Conservation (phyloP, 2,329 filamentous ascomycete genomes). For the Diplodia intermedia region DNA sequence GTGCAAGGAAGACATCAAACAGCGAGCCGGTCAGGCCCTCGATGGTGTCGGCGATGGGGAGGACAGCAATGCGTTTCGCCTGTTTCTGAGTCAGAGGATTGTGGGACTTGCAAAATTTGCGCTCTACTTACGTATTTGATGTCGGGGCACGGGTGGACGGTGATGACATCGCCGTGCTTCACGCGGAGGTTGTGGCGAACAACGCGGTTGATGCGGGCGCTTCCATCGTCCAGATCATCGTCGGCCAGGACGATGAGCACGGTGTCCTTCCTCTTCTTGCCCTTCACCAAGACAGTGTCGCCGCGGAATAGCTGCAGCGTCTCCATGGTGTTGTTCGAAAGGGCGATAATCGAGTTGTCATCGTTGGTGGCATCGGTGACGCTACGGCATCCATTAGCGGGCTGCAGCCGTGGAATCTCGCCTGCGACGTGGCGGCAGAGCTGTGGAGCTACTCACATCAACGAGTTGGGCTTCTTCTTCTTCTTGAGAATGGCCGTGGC, state of each 20-base stretch:
- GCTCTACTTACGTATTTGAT: conserved; percentile 94
- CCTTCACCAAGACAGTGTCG: conserved; percentile 96
- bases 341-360: conserved; percentile 99
- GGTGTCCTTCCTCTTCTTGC: conserved; percentile 99
- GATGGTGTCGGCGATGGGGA: conserved; percentile 96
- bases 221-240: conserved; percentile 97
- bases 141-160: conserved; percentile 95
- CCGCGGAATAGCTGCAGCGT: conserved; percentile 97
- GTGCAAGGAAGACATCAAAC: conserved; percentile 98
- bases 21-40: conserved; percentile 97
- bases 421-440: background rate
- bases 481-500: conserved; percentile 98
- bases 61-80: conserved; percentile 98
- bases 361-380: conserved; percentile 98
- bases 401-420: background rate
- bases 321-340: conserved; percentile 99
- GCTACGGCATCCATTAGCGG: conserved; percentile 60
- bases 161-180: conserved; percentile 98
- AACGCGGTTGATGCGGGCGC: conserved; percentile 96
- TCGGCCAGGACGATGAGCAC: conserved; percentile 97
- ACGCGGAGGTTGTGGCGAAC: conserved; percentile 98
- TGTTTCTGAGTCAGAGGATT: conserved; percentile 47
- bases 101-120: conserved; percentile 10
- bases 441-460: conserved; percentile 72
- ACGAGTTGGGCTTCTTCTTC: conserved; percentile 99